Conservation (phyloP, 2,329 filamentous ascomycete genomes). For the Cucurbitaria berberidis region DNA sequence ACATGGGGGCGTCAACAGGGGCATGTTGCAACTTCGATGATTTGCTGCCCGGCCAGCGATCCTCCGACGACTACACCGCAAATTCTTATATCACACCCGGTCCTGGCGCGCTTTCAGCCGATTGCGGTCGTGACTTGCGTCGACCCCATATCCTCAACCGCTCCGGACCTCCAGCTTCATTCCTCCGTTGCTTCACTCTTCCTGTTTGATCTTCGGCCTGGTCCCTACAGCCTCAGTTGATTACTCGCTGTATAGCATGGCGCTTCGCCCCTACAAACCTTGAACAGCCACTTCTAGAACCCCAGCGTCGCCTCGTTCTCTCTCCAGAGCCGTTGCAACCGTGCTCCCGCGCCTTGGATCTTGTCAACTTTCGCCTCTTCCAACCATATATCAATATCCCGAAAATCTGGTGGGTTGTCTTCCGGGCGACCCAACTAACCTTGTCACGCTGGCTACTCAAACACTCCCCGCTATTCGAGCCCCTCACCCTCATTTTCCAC, state of each 20-base stretch:
- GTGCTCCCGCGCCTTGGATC: not conserved
- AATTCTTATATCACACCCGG: constrained; percentile 41
- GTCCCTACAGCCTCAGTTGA: constrained; percentile 16
- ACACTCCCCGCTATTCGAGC: constrained; percentile 44
- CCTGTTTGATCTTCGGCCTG: constrained; percentile 5
- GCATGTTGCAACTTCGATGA: constrained; percentile 30
- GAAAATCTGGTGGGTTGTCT: constrained; percentile 33
- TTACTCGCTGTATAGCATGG: constrained; percentile 22
- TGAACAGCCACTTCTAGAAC: constrained; percentile 20
- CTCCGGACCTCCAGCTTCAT: constrained; percentile 18
- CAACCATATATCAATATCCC: constrained; percentile 1
- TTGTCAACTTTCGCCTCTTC: constrained; percentile 1
- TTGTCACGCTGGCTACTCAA: constrained; percentile 49
- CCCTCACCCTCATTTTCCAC: constrained; percentile 42
- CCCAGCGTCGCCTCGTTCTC: constrained; percentile 3
- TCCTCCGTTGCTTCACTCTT: constrained; percentile 12
- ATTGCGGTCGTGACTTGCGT: constrained; percentile 26
- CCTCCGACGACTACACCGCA: constrained; percentile 41
- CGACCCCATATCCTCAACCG: constrained; percentile 18
- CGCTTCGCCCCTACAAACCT: constrained; percentile 21
- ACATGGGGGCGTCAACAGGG: constrained; percentile 30
- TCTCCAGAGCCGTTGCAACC: not conserved
- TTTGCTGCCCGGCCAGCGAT: constrained; percentile 38
- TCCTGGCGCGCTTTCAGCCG: constrained; percentile 30
- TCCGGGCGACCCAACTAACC: constrained; percentile 25